phyloP scores from a whole-genome alignment of 108 stramenopile species.

The Nannochloropsis granulata region DNA sequence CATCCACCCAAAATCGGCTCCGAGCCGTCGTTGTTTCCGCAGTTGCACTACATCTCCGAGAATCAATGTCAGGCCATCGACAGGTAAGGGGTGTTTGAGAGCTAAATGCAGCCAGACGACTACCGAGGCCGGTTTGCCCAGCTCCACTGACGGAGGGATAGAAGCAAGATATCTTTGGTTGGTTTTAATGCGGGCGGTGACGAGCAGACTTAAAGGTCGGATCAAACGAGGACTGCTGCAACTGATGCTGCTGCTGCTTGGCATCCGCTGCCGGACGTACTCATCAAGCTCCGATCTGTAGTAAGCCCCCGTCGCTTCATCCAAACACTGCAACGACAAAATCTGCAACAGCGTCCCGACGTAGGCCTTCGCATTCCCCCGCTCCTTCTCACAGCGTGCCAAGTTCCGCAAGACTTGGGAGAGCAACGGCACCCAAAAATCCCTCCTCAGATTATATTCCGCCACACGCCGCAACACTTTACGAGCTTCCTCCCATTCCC shows the following conservation, averaged over 20 bases:
- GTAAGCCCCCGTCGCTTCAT: not conserved
- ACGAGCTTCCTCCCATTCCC: not conserved
- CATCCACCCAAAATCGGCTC: not conserved
- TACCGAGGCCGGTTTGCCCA: not conserved
- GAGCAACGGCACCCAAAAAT: not conserved
- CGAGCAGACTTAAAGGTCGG: not conserved
- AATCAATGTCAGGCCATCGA: not conserved
- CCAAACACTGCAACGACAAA: not conserved
- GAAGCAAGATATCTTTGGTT: not conserved
- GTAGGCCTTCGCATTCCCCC: not conserved
- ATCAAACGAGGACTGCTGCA: not conserved
- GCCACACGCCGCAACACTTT: not conserved
- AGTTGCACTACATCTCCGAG: not conserved
- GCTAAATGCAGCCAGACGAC: not conserved
- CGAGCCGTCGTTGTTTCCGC: not conserved
- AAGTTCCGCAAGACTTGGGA: not conserved
- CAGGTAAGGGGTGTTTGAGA: not conserved
- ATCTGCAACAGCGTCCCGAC: not conserved
- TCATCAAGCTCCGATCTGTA: not conserved
- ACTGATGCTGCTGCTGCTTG: not conserved
- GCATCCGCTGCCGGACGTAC: not conserved
- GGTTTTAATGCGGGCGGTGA: not conserved
- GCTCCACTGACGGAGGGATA: not conserved
- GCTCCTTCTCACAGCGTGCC: not conserved
- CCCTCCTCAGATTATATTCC: not conserved